A percentile compares a stretch with the other conserved stretches of the same genome.
Evolutionary conservation across 192 early-diverging fungal species (phyloP).

Genomic region (Podila horticola): DNA sequence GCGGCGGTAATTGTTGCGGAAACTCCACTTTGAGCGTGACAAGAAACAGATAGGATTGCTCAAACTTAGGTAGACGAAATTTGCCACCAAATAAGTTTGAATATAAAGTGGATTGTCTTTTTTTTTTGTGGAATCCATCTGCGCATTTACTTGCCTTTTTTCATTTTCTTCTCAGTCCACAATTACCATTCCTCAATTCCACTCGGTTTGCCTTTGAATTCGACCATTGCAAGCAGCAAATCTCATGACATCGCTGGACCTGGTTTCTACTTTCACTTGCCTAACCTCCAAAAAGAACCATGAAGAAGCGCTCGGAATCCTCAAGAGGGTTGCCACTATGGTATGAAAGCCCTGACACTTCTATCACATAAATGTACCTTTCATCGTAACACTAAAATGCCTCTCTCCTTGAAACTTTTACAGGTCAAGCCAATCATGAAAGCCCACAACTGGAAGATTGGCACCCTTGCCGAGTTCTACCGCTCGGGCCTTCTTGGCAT

Average conservation of each 20-base stretch:
- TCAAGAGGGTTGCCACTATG: conserved; percentile 54
- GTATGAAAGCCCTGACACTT: conserved; percentile 11
- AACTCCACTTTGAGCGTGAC: too few species aligned
- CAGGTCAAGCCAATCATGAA: conserved; percentile 79
- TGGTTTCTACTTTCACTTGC: conserved; percentile 19
- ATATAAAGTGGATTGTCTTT: background rate
- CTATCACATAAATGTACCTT: background rate
- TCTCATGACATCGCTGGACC: conserved; percentile 7
- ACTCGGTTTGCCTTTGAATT: background rate
- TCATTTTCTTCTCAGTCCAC: background rate
- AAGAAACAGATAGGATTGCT: background rate
- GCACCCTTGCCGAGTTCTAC: conserved; percentile 67
- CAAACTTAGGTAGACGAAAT: background rate
- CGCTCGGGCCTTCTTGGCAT: conserved; percentile 70
- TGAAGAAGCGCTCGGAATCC: conserved; percentile 53
- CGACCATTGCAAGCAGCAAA: background rate
- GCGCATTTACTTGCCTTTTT: background rate
- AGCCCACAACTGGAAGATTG: conserved; percentile 67
- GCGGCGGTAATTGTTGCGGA: conserved; percentile 43
- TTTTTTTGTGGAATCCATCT: background rate
- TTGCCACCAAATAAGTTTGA: conserved; percentile 18
- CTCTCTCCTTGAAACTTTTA: background rate
- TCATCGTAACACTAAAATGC: background rate
- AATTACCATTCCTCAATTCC: conserved; percentile 8
- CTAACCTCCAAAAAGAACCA: conserved; percentile 50